phyloP scores from a whole-genome alignment of 2,329 filamentous ascomycete genomes.

The Lachnellula willkommii region DNA sequence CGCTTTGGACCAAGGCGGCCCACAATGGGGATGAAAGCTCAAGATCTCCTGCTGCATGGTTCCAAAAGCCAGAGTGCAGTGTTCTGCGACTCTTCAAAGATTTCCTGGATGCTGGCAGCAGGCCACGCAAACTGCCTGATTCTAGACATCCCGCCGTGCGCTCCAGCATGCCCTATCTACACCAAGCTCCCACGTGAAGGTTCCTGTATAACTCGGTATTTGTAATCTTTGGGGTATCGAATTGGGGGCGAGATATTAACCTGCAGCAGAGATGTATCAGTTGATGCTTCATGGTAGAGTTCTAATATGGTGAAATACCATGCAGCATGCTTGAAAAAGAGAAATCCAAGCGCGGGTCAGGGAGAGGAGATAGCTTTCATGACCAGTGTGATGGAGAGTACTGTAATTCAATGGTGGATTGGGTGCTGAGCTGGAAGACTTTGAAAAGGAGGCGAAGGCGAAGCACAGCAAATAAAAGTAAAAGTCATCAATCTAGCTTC shows the following conservation, averaged over 20 bases:
- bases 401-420: not conserved
- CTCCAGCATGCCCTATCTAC: slow-evolving; percentile 49
- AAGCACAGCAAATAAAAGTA: not conserved
- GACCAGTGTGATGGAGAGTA: not conserved
- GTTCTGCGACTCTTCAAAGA: slow-evolving; percentile 37
- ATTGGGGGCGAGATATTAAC: not conserved
- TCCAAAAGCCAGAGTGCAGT: slow-evolving; percentile 52
- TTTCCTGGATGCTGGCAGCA: slow-evolving; percentile 36
- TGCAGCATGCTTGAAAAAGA: slow-evolving; percentile 20
- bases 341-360: too few species aligned
- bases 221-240: not conserved
- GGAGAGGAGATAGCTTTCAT: not conserved
- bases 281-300: not conserved
- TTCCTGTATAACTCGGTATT: not conserved
- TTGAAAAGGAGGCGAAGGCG: not conserved
- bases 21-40: slow-evolving; percentile 29
- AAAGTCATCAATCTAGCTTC: not conserved
- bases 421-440: not conserved
- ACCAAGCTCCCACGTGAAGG: slow-evolving; percentile 1
- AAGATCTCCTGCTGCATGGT: slow-evolving; percentile 41
- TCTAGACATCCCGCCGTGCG: slow-evolving; percentile 51
- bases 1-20: slow-evolving; percentile 22
- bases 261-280: not conserved
- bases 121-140: slow-evolving; percentile 49
- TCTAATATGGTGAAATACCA: slow-evolving; percentile 4